phyloP scores from a whole-genome alignment of 2,329 filamentous ascomycete species.

The Colletotrichum horii region DNA sequence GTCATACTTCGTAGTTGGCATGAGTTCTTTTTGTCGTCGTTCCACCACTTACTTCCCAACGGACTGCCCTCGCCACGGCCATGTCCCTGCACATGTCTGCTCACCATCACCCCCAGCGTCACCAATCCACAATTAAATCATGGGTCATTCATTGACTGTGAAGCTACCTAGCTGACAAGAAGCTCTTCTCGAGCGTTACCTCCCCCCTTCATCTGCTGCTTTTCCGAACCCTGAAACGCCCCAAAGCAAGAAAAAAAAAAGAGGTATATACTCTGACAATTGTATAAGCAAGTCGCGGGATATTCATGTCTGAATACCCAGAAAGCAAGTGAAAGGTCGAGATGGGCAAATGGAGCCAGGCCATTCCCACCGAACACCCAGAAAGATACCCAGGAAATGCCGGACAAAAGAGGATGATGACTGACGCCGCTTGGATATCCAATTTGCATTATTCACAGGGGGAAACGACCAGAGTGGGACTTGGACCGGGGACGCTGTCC shows the following conservation, averaged over 20 bases:
- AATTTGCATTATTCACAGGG: background rate
- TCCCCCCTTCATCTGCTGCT: conserved; percentile 15
- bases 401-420: background rate
- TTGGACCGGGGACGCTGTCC: background rate
- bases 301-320: background rate
- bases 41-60: no score
- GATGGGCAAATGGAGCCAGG: background rate
- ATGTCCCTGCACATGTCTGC: background rate
- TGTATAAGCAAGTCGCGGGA: background rate
- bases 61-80: background rate
- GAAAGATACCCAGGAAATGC: background rate
- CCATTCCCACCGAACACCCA: background rate
- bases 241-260: conserved; percentile 11
- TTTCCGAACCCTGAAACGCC: conserved; percentile 18
- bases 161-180: conserved; percentile 1
- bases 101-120: background rate
- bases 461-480: background rate
- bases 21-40: no score
- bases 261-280: conserved; percentile 16
- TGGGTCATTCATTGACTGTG: background rate
- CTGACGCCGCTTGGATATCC: background rate
- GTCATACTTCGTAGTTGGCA: no score
- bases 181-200: background rate
- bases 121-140: background rate
- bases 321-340: background rate